Conservation (phyloP, 1,139 yeast genomes). For the Suhomyces guaymorum region DNA sequence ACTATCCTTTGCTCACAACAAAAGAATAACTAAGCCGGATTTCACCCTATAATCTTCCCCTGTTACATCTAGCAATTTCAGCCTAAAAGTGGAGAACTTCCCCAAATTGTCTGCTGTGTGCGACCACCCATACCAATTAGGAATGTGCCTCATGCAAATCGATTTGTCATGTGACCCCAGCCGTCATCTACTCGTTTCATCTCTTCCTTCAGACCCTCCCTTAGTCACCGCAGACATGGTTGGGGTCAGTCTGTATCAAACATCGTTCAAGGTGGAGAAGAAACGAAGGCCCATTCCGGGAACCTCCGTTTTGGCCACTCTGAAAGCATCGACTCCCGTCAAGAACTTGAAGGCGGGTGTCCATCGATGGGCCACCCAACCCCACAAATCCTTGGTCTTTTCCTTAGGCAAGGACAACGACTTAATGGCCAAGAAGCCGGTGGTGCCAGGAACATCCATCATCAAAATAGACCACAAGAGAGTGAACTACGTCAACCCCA, state of each 20-base stretch:
- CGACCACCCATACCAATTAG: no score
- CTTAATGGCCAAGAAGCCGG: slow-evolving; percentile 15
- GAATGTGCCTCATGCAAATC: no score
- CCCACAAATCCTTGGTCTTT: slow-evolving; percentile 17
- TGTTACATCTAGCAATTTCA: no score
- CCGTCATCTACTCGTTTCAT: not conserved
- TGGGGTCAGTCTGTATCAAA: slow-evolving; percentile 6
- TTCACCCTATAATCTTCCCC: no score
- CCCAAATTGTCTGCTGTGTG: no score
- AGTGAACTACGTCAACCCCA: slow-evolving; percentile 11
- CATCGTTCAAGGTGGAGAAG: slow-evolving; percentile 12
- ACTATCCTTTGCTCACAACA: no score
- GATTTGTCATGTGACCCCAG: not conserved
- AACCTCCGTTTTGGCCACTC: slow-evolving; percentile 14
- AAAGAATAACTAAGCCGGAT: no score
- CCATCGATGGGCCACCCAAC: slow-evolving; percentile 16
- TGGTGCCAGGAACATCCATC: slow-evolving; percentile 20
- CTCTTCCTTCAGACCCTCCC: not conserved
- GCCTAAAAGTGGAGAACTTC: no score
- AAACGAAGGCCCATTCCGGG: slow-evolving; percentile 16
- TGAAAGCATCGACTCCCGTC: slow-evolving; percentile 3
- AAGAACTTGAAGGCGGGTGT: slow-evolving; percentile 8
- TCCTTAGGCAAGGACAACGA: slow-evolving; percentile 17
- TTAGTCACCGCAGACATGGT: slow-evolving; percentile 1
- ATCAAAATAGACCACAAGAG: slow-evolving; percentile 9